These are phyloP conservation scores for Cercospora sp. DNA, from an alignment of 2,329 filamentous ascomycete species.

Conservation along the genomic window DNA sequence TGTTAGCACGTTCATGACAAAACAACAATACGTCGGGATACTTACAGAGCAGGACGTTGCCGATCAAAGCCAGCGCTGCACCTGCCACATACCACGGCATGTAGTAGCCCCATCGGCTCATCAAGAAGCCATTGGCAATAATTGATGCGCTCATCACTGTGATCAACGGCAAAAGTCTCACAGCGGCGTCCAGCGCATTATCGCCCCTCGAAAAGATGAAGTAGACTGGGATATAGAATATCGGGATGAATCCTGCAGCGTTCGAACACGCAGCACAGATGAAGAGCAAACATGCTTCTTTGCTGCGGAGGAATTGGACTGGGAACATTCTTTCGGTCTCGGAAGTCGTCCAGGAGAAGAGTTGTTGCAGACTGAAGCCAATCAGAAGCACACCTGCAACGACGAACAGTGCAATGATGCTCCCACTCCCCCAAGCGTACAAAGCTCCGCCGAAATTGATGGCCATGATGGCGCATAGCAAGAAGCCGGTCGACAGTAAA, in stretches of 20 bases:
- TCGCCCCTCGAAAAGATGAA: conserved; percentile 56
- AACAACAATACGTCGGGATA: background rate
- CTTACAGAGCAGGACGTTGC: background rate
- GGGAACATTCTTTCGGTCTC: conserved; percentile 52
- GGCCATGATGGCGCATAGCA: background rate
- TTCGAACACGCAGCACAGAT: conserved; percentile 41
- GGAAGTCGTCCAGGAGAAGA: conserved; percentile 48
- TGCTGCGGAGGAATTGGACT: conserved; percentile 47
- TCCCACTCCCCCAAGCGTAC: background rate
- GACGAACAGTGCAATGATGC: background rate
- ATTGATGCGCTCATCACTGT: conserved; percentile 41
- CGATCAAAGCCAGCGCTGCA: conserved; percentile 35
- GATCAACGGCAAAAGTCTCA: conserved; percentile 48
- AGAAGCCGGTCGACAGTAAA: background rate
- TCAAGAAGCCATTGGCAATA: conserved; percentile 40
- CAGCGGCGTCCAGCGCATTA: conserved; percentile 44
- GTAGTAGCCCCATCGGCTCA: conserved; percentile 44
- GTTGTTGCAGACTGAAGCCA: conserved; percentile 46
- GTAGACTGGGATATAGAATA: conserved; percentile 58
- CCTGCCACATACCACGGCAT: conserved; percentile 46
- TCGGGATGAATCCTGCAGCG: conserved; percentile 27
- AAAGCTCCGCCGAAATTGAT: background rate
- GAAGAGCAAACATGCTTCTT: conserved; percentile 49
- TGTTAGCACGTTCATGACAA: conserved; percentile 10
- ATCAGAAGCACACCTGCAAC: background rate